phyloP scores from a whole-genome alignment of 441 rosid genomes.

The Monsonia emarginata region DNA sequence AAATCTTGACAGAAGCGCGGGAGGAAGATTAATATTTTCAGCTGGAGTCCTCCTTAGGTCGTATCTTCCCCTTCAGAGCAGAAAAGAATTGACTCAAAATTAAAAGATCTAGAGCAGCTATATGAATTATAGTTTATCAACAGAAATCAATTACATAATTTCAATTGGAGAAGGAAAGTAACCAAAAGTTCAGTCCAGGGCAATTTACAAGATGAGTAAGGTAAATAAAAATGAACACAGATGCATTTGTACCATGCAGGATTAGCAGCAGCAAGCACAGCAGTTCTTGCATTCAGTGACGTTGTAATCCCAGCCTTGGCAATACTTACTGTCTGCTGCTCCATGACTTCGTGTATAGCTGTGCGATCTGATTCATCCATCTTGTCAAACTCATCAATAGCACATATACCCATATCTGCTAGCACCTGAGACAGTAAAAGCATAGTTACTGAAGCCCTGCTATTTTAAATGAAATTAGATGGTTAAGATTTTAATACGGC shows the following conservation, averaged over 20 bases:
- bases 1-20: conserved; percentile 88
- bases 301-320: conserved; percentile 99
- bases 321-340: conserved; percentile 99
- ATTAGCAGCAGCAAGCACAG: conserved; percentile 98
- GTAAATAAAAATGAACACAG: conserved; percentile 9
- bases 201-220: neutral
- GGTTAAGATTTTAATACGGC: neutral
- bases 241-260: conserved; percentile 75
- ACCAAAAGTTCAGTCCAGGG: neutral
- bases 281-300: conserved; percentile 95
- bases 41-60: conserved; percentile 95
- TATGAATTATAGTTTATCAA: conserved; percentile 8
- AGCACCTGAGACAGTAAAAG: conserved; percentile 56
- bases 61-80: conserved; percentile 80
- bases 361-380: conserved; percentile 99
- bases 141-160: neutral
- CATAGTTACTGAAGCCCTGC: conserved; percentile 11
- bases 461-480: conserved; percentile 5
- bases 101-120: conserved; percentile 11
- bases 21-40: conserved; percentile 93
- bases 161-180: neutral
- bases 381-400: conserved; percentile 98
- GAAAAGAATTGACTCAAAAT: conserved; percentile 9
- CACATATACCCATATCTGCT: conserved; percentile 99
- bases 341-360: conserved; percentile 98